Conservation (phyloP, 768 basidiomycete genomes). For the Psilocybe azurescens region DNA sequence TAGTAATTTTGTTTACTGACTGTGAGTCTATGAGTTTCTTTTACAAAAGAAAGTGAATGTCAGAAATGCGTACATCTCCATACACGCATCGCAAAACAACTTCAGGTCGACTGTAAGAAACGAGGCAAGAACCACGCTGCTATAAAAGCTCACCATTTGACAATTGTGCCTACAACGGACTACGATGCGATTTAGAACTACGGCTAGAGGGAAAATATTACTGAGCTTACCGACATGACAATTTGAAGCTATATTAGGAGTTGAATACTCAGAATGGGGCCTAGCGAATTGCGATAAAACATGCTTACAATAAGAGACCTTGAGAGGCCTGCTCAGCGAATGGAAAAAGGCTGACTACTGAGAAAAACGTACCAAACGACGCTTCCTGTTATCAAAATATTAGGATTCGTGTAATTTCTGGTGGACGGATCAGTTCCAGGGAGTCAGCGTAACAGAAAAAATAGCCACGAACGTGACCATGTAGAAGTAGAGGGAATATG, state of each 20-base stretch:
- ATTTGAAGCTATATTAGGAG: conserved; percentile 32
- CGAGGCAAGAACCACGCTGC: not conserved
- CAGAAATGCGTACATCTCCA: conserved; percentile 56
- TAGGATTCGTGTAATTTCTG: conserved; percentile 43
- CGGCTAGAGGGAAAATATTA: not conserved
- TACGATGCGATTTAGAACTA: conserved; percentile 15
- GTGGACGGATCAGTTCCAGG: conserved; percentile 11
- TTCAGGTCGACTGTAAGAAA: conserved; percentile 23
- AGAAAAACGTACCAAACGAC: conserved; percentile 40
- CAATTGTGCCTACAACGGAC: conserved; percentile 49
- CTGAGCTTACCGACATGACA: conserved; percentile 36
- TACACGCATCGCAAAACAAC: conserved; percentile 63
- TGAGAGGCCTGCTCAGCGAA: not conserved
- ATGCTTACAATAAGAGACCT: conserved; percentile 44
- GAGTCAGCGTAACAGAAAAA: not conserved
- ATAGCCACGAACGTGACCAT: conserved; percentile 49
- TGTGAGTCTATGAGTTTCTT: conserved; percentile 26
- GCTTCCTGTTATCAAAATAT: conserved; percentile 29
- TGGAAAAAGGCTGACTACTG: conserved; percentile 1
- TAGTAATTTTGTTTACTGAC: conserved; percentile 59
- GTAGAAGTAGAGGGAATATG: conserved; percentile 59
- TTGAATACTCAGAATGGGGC: not conserved
- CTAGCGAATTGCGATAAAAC: not conserved
- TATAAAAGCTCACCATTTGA: conserved; percentile 51
- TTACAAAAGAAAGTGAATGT: not conserved